Base-by-base conservation (phyloP, 2,329 filamentous ascomycete genomes). In the Rutstroemia sp. region DNA sequence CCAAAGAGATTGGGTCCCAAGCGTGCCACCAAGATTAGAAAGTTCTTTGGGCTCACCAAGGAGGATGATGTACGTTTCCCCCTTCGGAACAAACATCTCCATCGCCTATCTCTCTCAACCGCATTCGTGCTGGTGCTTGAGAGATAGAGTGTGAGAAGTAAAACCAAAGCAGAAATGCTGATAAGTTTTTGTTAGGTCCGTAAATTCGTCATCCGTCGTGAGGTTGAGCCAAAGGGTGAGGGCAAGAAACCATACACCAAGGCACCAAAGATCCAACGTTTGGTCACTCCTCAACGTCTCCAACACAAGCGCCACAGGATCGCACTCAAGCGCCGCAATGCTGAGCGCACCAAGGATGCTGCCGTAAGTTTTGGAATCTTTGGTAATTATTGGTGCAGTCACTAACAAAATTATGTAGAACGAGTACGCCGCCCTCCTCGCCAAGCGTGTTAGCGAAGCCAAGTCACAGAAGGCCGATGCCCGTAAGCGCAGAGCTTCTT, bases 11-110 rank as follows among this genome's bases (percentile, higher is more conserved):
- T 99, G 74, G 94, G 94, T 71, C 94, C 94, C 82, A 99, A 99
- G 92, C 89, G 94, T 74, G 94, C 94, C 75, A 96, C 91, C 82
- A 99, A 97, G 91, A 97, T 99, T 81, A 90, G 92, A 79, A 88
- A 86, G 76, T 99, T 99, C 88, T 99, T 97, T 83, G 87, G 90
- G 82, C 89, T 99, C 85, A 92, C 87, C 89, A 97, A 97, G 92
- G 92, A 97, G 87, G 94, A 99, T 84, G 94, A 99, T 89, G 92
- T 97, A 88, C 85, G 89, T 91, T 75, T 51, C 50, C 54, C 48
- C 34, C 53, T 38, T 21, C 25, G n/a, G 25, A 34, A 27, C 30
- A 41, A 19, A 72, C 74, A 74, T 76, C 77, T 77, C 25, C 83
- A 82, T 88, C 82, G 80, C 87, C 86, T 89, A 79, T 81, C 81